A percentile compares a stretch with the other conserved stretches of the same genome.
Evolutionary conservation across 495 filamentous ascomycete species (phyloP).

Genomic region (Tuber aestivum): DNA sequence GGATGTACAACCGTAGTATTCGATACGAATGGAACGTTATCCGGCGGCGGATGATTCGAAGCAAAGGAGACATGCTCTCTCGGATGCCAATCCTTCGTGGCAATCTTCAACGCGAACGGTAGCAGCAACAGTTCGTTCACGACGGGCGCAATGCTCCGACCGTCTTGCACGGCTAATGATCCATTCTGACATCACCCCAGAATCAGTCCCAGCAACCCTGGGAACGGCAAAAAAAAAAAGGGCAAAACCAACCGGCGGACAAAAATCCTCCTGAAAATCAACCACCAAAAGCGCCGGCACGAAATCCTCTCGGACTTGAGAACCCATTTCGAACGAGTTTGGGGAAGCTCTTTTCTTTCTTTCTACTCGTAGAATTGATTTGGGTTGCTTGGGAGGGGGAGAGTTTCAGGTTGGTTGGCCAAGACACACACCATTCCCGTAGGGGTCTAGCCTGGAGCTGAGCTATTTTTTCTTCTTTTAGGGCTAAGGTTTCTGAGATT

Average conservation of each 20-base stretch:
- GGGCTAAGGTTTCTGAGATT: no score
- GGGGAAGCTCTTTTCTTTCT: no score
- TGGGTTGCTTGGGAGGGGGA: no score
- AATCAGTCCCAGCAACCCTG: background rate
- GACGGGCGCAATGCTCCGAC: constrained; percentile 59
- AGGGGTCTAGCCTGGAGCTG: no score
- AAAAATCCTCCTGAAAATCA: constrained; percentile 96
- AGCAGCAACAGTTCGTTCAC: constrained; percentile 72
- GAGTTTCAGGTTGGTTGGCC: no score
- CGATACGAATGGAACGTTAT: constrained; percentile 63
- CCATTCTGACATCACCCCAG: constrained; percentile 55
- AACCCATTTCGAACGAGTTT: constrained; percentile 14
- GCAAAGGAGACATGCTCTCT: constrained; percentile 83
- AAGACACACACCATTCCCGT: no score
- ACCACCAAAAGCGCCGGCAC: constrained; percentile 65
- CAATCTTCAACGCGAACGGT: constrained; percentile 67
- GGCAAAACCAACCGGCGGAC: constrained; percentile 63
- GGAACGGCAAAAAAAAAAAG: constrained; percentile 1
- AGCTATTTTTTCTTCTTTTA: no score
- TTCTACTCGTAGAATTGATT: no score
- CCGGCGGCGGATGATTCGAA: constrained; percentile 59
- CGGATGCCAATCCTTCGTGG: constrained; percentile 89
- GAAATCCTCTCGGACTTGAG: constrained; percentile 40
- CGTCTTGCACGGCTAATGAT: constrained; percentile 68
- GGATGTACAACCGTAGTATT: constrained; percentile 63